A percentile compares a stretch with the other conserved stretches of the same genome.
phyloP scores from a whole-genome alignment of 208 protist species.

The Wallacemonas collosoma region DNA sequence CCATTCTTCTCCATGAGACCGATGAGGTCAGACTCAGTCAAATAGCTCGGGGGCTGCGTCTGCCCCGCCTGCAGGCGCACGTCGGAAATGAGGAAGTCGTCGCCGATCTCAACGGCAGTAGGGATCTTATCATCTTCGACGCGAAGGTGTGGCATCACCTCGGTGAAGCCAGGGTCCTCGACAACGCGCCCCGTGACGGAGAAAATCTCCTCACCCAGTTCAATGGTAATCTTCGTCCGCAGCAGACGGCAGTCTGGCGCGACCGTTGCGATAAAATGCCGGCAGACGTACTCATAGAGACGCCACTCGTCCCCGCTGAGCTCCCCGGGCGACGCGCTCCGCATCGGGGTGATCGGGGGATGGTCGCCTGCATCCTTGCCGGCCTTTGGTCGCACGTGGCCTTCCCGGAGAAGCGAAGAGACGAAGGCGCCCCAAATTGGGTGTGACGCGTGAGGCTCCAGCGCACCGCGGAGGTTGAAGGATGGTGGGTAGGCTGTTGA shows the following conservation, averaged over 20 bases:
- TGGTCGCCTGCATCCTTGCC: conserved; percentile 91
- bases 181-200: conserved; percentile 70
- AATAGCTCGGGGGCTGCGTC: conserved; percentile 93
- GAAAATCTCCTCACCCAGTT: conserved; percentile 83
- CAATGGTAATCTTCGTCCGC: conserved; percentile 74
- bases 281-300: conserved; percentile 89
- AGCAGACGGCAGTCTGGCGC: conserved; percentile 78
- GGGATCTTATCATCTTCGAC: conserved; percentile 84
- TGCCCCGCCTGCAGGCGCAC: conserved; percentile 77
- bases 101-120: conserved; percentile 54
- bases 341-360: conserved; percentile 93
- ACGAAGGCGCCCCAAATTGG: conserved; percentile 81
- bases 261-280: conserved; percentile 89
- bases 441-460: conserved; percentile 59
- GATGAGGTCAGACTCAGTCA: conserved; percentile 98
- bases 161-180: conserved; percentile 84
- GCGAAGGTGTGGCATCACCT: conserved; percentile 74
- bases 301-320: conserved; percentile 86
- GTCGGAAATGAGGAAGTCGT: conserved; percentile 79
- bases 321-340: conserved; percentile 51
- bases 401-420: conserved; percentile 49
- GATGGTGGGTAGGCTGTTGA: conserved; percentile 91
- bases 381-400: conserved; percentile 74
- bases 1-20: conserved; percentile 97
- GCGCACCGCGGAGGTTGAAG: conserved; percentile 80